Evolutionary conservation across 2,329 filamentous ascomycete genomes (phyloP), one percentile per base, ranked within the genome.

Genomic region (Geosmithia flava): DNA sequence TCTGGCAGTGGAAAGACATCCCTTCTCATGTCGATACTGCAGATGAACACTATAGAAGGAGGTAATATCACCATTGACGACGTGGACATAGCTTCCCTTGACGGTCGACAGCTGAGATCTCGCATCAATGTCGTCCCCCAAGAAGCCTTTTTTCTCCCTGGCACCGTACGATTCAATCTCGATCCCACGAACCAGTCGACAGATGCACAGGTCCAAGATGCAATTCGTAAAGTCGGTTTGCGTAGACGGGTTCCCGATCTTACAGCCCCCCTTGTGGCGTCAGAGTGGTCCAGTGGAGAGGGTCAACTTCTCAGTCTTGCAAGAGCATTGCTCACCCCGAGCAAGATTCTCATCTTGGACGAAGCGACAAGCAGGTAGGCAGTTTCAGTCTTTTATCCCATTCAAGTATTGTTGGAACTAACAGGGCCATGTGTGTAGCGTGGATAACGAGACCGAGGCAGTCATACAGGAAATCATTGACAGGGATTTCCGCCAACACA

Each of bases 1-100:
- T 74, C 69, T 7, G 74, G 74, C 19, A 42, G 40, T 1, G 74
- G 74, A 16, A 77, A 77, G 53, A 74, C 69, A 13, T 71, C 40
- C 13, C 29, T 55, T 11, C 29, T 51, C 1, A 46, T 50, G 11
- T 53, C 50, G 33, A 60, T 65, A 40, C 59, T 70, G 44, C 59
- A 60, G 3, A 57, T 70, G 1, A 56, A 56, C 2, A 66, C 74
- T 20, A 54, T 68, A 5, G 62, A 63, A 3, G 47, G 57, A 2
- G 73, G 74, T 13, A 58, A 52, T 11, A 70, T 77, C 33, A 56
- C 51, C 1, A 61, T 77, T n/a, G 73, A 77, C 48, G 64, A 59
- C 2, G 39, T 73, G 1, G 67, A 73, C 45, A 51, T 61, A 0
- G 50, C 56, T 33, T 57, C 52, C 3, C 48, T 64, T 0, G 56